Conservation (phyloP, 2,329 filamentous ascomycete species). For the Daldinia sp. region DNA sequence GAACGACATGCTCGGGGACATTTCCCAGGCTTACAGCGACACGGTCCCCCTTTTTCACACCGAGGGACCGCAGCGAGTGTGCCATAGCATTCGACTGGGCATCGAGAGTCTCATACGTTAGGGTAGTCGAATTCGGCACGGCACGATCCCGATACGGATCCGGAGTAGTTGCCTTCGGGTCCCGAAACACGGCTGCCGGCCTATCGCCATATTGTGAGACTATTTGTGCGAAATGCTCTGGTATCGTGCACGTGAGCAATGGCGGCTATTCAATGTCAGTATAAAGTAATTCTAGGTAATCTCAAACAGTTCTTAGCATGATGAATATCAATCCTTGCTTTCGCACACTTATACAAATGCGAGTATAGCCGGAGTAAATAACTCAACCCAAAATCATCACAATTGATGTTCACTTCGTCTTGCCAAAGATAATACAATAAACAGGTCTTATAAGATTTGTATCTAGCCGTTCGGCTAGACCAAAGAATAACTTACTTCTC, state of each 20-base stretch:
- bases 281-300: slow-evolving; percentile 1
- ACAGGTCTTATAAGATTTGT: background rate
- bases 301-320: background rate
- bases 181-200: slow-evolving; percentile 63
- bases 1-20: slow-evolving; percentile 79
- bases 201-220: slow-evolving; percentile 71
- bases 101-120: slow-evolving; percentile 82
- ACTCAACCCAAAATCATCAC: background rate
- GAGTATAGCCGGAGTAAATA: background rate
- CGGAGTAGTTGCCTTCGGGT: slow-evolving; percentile 47
- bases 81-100: slow-evolving; percentile 78
- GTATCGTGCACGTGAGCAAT: slow-evolving; percentile 72
- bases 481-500: slow-evolving; percentile 41
- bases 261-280: slow-evolving; percentile 61
- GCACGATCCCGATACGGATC: slow-evolving; percentile 46
- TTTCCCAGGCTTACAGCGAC: slow-evolving; percentile 91
- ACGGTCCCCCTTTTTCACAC: slow-evolving; percentile 82
- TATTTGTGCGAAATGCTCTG: slow-evolving; percentile 73
- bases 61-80: slow-evolving; percentile 71
- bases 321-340: background rate
- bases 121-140: slow-evolving; percentile 67
- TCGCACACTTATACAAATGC: background rate
- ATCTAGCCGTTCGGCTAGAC: background rate
- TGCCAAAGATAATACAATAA: background rate
- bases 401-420: background rate